A percentile compares a stretch with the other conserved stretches of the same genome.
These are phyloP conservation scores for Lecanosticta acicola DNA, from an alignment of 2,329 filamentous ascomycete species.

Conservation along the genomic window DNA sequence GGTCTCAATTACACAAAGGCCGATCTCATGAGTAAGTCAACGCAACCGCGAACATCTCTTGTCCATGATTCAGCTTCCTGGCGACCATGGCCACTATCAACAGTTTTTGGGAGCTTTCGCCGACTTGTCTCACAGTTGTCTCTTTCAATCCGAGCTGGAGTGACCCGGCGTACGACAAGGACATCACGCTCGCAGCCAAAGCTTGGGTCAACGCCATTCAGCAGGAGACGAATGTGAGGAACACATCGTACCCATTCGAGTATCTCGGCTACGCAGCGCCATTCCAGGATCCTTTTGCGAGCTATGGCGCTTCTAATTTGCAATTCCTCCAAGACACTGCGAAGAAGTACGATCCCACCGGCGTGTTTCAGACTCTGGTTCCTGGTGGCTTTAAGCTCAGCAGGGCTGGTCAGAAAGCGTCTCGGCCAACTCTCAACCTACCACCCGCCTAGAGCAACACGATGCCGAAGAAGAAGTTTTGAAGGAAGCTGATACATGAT, in stretches of 20 bases:
- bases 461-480: not conserved
- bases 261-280: slow-evolving; percentile 3
- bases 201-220: slow-evolving; percentile 6
- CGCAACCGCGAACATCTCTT: no score
- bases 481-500: not conserved
- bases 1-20: slow-evolving; percentile 12
- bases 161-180: slow-evolving; percentile 4
- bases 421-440: not conserved
- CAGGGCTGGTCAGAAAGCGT: not conserved
- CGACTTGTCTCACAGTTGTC: slow-evolving; percentile 1
- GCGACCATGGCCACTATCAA: no score
- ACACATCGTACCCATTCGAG: slow-evolving; percentile 1
- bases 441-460: not conserved
- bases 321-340: slow-evolving; percentile 6
- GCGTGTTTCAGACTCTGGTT: slow-evolving; percentile 9
- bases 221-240: slow-evolving; percentile 5
- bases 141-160: slow-evolving; percentile 4
- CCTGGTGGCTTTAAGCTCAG: slow-evolving; percentile 9
- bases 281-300: slow-evolving; percentile 10
- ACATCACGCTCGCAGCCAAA: slow-evolving; percentile 1
- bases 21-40: slow-evolving; percentile 11
- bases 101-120: no score
- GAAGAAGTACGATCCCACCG: slow-evolving; percentile 14
- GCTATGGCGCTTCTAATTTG: slow-evolving; percentile 10
- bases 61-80: no score